Base-by-base conservation (phyloP, 345 rosid genomes). In the Corymbia maculata region DNA sequence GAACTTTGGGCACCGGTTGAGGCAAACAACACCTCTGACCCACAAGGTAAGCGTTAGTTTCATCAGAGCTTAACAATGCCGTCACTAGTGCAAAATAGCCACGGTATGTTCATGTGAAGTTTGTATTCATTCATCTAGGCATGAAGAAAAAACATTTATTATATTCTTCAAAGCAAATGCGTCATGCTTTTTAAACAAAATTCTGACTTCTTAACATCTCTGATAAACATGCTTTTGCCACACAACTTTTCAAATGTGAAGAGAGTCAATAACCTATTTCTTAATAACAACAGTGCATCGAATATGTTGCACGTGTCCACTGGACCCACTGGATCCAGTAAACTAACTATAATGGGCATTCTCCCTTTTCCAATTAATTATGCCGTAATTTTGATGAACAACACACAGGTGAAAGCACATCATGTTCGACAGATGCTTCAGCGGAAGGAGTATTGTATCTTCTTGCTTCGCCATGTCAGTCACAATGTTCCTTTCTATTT, bases 381-480 rank as follows among this genome's bases (percentile, higher is more conserved):
- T n/a, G 14, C 3, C 42, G 11, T 55, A 55, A 55, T 9, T 55
- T 55, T 55, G 61, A 55, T 55, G 28, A 55, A 8, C 11, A 21
- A 21, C 26, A 55, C 5, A 4, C 61, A 55, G 28, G 61, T 55
- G 61, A 55, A 55, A 21, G 28, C 22, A 4, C 0, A 9, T 9
- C 10, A 21, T 21, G 61, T 53, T 53, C 59, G 7, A 53, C 24
- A 22, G 7, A 6, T 22, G 26, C 26, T 55, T 55, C 8, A 21
- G 12, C 5, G 2, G 61, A 22, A 55, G 26, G 4, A 1, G 5
- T 0, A 55, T 1, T 1, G 9, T 1, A 0, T 21, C 61, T 1
- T 55, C 4, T 3, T 8, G 0, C 0, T 53, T 53, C 0, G 4
- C 4, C 4, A 1, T 0, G 1, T 8, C 10, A 53, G 2, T 4